Evolutionary conservation across 306 rosid species (phyloP), one percentile per base, ranked within the genome.

Genomic region (Malus domestica): DNA sequence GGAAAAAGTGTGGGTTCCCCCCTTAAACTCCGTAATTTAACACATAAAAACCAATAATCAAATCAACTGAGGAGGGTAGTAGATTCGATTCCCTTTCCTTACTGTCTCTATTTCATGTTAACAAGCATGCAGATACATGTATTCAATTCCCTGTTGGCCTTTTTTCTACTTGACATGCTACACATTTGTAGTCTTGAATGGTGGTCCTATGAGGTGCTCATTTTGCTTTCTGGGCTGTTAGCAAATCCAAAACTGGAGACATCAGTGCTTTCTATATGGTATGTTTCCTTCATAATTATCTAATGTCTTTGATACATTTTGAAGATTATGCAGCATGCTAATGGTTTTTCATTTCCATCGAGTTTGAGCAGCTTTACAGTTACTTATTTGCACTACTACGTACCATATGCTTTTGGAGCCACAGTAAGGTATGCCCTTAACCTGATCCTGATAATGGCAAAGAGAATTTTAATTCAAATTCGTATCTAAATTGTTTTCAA

Each of bases 251-350:
- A 84, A 71, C 77, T 85, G 23, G 93, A 90, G 81, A 79, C 93
- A 35, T 88, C 93, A 27, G 84, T 85, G 23, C 74, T 90, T 13
- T 90, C 96, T 10, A 87, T 90, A 79, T 88, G 96, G 96, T 90
- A 70, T 57, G 57, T 20, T 55, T 29, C 42, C 57, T 23, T 22
- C 70, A 30, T 2, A 42, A 42, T 54, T 30, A 70, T 75, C 10
- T 1, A 67, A 27, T 8, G 6, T 51, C 10, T 49, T 54, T 14
- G 16, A 16, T 27, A 27, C 32, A 3, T 27, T 14, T 20, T 32
- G 59, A 6, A 8, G n/a, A 23, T 27, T 4, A 32, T 38, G 44
- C 23, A 38, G 42, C 9, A 38, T 49, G 77, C 80, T 86, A 22
- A 89, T 61, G 45, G 12, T 52, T 68, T 1, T 67, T 52, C 32